Evolutionary conservation across 2,329 filamentous ascomycete genomes (phyloP), one percentile per base, ranked within the genome.

Genomic region (Capronia coronata): DNA sequence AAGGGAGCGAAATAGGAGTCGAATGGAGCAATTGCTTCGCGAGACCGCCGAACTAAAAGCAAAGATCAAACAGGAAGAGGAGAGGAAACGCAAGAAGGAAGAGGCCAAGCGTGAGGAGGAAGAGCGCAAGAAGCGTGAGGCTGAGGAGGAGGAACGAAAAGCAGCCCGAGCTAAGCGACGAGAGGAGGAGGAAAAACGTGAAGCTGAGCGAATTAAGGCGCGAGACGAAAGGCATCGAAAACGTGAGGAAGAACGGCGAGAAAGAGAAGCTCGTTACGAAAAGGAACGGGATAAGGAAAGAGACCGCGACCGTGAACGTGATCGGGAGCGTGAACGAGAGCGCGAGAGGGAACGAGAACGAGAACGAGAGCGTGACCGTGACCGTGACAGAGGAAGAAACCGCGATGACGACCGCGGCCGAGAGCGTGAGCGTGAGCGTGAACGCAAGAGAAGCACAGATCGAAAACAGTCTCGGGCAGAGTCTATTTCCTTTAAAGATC

Each of bases 161-260:
- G 75, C 61, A 71, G 71, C 51, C 70, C 67, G 72, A 22, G 73
- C 73, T 55, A 75, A 71, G 61, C 65, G 71, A 49, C 68, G 67
- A 14, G 75, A 78, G 56, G 74, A 78, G 52, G 73, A 77, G 59
- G 70, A 75, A n/a, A 68, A 71, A 22, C 60, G 71, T 8, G 72
- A 75, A 52, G 75, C 77, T 32, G 75, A 79, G 52, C 66, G 72
- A 49, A 71, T 77, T 46, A 70, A 71, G 62, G 68, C 75, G 61
- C 70, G 73, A 25, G 70, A 75, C 30, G 71, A 73, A 51, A 63
- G 72, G 48, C 67, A 70, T 34, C 62, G 68, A 41, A 69, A 67
- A 61, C 65, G 63, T 43, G 67, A 72, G 25, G 71, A 75, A 47
- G 73, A 75, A 50, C 64, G 67, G 55, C 61, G 66, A 30, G 69